These are phyloP conservation scores for Neltuma alba DNA, from an alignment of 306 rosid species.

Conservation along the genomic window DNA sequence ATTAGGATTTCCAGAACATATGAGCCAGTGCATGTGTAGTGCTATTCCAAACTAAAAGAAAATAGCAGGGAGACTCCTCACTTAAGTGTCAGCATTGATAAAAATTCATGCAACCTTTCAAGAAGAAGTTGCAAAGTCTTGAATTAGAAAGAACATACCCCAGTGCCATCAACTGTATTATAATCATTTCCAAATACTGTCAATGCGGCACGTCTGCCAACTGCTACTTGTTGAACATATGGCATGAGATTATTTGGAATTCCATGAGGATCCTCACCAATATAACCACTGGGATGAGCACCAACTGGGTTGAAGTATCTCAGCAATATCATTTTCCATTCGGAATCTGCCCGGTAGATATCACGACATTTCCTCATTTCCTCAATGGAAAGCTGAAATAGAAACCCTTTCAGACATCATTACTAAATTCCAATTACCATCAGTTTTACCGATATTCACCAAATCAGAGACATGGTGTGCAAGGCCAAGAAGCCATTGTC, in stretches of 20 bases:
- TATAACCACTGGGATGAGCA: conserved; percentile 86
- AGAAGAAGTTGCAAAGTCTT: conserved; percentile 1
- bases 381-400: conserved; percentile 81
- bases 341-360: conserved; percentile 61
- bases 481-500: conserved; percentile 7
- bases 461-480: neutral
- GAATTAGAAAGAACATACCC: conserved; percentile 56
- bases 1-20: neutral
- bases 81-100: neutral
- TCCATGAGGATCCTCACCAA: conserved; percentile 97
- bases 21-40: neutral
- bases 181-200: conserved; percentile 88
- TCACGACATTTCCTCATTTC: conserved; percentile 90
- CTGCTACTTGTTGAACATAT: conserved; percentile 96
- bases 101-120: conserved; percentile 29
- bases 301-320: conserved; percentile 98
- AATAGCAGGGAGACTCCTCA: neutral
- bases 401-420: conserved; percentile 24
- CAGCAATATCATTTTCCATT: conserved; percentile 86
- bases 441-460: conserved; percentile 72
- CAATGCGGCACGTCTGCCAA: conserved; percentile 79
- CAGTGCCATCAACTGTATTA: conserved; percentile 85
- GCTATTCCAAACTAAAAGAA: neutral
- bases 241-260: conserved; percentile 97
- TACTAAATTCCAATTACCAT: conserved; percentile 15